A percentile compares a stretch with the other conserved stretches of the same genome.
These are phyloP conservation scores for Arthrinium puccinioides DNA, from an alignment of 2,329 filamentous ascomycete species.

Conservation along the genomic window DNA sequence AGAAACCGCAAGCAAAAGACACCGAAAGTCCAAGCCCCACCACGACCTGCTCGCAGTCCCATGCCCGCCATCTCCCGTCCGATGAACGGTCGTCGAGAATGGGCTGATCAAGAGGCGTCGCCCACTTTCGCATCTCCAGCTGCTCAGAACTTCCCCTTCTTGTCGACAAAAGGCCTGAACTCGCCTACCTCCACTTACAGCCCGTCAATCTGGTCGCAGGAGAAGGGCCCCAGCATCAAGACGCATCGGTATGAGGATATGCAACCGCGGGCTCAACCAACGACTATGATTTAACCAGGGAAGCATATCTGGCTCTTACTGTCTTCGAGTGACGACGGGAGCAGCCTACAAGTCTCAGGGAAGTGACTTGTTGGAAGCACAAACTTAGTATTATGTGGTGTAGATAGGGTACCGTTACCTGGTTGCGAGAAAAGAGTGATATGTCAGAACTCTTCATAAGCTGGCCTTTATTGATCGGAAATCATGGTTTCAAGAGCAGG, in stretches of 20 bases:
- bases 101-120: conserved; percentile 4
- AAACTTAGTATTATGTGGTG: no score
- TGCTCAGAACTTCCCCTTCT: not conserved
- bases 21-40: not conserved
- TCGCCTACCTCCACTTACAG: conserved; percentile 1
- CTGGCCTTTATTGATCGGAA: no score
- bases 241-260: conserved; percentile 8
- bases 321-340: no score
- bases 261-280: conserved; percentile 5
- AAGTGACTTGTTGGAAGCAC: no score
- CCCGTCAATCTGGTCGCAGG: not conserved
- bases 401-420: no score
- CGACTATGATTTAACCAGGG: conserved; percentile 3
- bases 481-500: no score
- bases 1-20: not conserved
- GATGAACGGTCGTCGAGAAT: conserved; percentile 4
- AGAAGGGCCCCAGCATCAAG: conserved; percentile 1
- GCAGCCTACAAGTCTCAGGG: no score
- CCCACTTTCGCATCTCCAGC: no score
- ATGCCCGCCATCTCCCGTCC: conserved; percentile 6
- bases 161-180: not conserved
- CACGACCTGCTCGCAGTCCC: conserved; percentile 4
- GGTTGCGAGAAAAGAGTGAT: no score
- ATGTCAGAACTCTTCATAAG: no score
- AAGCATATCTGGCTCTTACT: no score